Evolutionary conservation across 176 grass and related monocot genomes (phyloP), one percentile per base, ranked within the genome.

Genomic region (Olyra latifolia): DNA sequence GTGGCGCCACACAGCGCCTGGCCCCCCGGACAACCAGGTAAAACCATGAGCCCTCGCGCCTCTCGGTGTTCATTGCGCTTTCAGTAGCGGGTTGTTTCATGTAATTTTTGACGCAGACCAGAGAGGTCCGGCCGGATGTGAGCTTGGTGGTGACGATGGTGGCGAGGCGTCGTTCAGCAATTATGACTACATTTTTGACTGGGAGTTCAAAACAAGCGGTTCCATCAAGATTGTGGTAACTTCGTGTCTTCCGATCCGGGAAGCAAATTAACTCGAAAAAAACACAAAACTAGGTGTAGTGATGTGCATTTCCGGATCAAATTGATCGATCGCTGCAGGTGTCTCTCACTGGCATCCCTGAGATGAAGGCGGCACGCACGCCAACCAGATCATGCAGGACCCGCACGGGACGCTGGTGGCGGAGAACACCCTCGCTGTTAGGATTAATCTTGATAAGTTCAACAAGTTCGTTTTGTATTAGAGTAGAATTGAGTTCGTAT

Each of bases 131-230:
- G 3, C 89, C 89, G 10, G 94, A 97, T 23, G 91, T 92, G 71
- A 97, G 79, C 40, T 72, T 97, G 76, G 91, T 94, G 23, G 89
- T 88, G 84, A 90, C 91, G 66, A 92, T 92, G 94, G 91, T 86
- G 66, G 63, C 84, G 15, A 87, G 66, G 63, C 84, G 15, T 87
- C 87, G 0, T 28, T 80, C 13, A 91, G 94, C 40, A 97, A 97
- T 75, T 94, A 97, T 27, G 94, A 94, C 66, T 97, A 97, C 35
- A 86, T 94, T 0, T 15, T 97, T 32, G 91, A 97, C 66, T 97
- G 94, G 94, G 94, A 97, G 42, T 94, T 97, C 79, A 97, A 97
- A 81, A 90, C 75, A n/a, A 88, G 70, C 32, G 91, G 94, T 66
- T 88, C 89, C 19, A 87, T 97, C 76, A 85, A 88, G 23, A 72